A percentile compares a stretch with the other conserved stretches of the same genome.
These are phyloP conservation scores for Beauveria rudraprayagi DNA, from an alignment of 2,329 filamentous ascomycete species.

Conservation along the genomic window DNA sequence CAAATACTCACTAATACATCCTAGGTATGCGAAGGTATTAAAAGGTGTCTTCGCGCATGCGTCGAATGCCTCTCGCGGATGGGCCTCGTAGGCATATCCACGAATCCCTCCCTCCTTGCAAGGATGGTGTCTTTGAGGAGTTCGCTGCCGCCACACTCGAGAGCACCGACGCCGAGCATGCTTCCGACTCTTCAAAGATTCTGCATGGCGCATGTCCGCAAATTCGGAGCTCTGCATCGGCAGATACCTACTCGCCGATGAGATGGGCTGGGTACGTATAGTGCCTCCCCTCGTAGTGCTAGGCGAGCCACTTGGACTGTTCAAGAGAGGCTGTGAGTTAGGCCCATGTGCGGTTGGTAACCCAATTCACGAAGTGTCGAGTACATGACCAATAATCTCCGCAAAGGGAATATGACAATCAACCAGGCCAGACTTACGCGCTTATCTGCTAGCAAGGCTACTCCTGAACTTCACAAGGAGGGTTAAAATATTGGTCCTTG, in stretches of 20 bases:
- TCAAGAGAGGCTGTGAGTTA: not conserved
- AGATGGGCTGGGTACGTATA: conserved; percentile 5
- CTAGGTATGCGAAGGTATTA: conserved; percentile 7
- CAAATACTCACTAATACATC: not conserved
- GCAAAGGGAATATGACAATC: not conserved
- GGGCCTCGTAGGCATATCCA: conserved; percentile 3
- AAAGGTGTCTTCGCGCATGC: not conserved
- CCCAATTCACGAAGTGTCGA: conserved; percentile 1
- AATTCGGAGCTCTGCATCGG: conserved; percentile 1
- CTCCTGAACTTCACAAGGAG: conserved; percentile 12
- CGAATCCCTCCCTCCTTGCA: not conserved
- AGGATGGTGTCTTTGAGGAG: conserved; percentile 6
- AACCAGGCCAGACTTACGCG: not conserved
- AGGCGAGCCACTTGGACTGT: not conserved
- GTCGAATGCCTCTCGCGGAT: not conserved
- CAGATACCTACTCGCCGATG: conserved; percentile 1
- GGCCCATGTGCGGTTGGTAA: not conserved
- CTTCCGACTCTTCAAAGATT: not conserved
- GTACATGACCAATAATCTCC: conserved; percentile 5
- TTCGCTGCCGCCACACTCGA: conserved; percentile 13
- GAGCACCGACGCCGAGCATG: conserved; percentile 10
- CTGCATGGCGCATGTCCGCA: conserved; percentile 7
- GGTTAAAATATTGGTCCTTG: conserved; percentile 13
- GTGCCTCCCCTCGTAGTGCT: conserved; percentile 1
- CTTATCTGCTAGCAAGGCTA: conserved; percentile 1